These are phyloP conservation scores for Penicillium paneum DNA, from an alignment of 2,329 filamentous ascomycete species.

Conservation along the genomic window DNA sequence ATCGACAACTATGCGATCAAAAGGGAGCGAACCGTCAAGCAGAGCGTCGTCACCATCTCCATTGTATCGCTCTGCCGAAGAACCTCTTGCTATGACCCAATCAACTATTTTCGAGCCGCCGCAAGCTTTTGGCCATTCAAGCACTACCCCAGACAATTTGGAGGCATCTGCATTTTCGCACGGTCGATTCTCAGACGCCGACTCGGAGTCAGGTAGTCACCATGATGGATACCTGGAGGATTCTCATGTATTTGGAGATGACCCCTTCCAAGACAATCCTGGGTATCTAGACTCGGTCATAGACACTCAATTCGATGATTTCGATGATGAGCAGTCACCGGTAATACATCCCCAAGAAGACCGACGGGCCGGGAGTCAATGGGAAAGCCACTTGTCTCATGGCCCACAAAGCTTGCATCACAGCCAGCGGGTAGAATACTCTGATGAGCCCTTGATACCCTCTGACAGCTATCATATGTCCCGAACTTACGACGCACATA, in stretches of 20 bases:
- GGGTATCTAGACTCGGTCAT: constrained; percentile 40
- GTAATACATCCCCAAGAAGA: constrained; percentile 10
- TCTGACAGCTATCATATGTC: neutral
- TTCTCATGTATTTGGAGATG: constrained; percentile 29
- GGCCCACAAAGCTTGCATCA: constrained; percentile 14
- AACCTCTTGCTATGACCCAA: constrained; percentile 34
- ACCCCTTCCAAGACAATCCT: constrained; percentile 36
- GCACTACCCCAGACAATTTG: constrained; percentile 9
- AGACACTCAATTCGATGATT: constrained; percentile 34
- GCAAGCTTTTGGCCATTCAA: constrained; percentile 8
- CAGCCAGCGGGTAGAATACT: neutral
- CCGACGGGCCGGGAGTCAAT: constrained; percentile 8
- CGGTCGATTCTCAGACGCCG: constrained; percentile 44
- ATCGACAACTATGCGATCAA: constrained; percentile 34
- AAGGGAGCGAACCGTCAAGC: constrained; percentile 29
- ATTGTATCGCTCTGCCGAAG: constrained; percentile 23
- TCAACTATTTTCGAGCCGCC: constrained; percentile 40
- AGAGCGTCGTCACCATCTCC: constrained; percentile 29
- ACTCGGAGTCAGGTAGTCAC: constrained; percentile 35
- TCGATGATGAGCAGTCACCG: constrained; percentile 29
- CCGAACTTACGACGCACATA: neutral
- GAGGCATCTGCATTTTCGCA: constrained; percentile 36
- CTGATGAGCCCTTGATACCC: neutral
- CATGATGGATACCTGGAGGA: constrained; percentile 26
- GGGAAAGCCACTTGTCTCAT: constrained; percentile 19